These are phyloP conservation scores for Boletus coccyginus DNA, from an alignment of 768 basidiomycete species.

Conservation along the genomic window DNA sequence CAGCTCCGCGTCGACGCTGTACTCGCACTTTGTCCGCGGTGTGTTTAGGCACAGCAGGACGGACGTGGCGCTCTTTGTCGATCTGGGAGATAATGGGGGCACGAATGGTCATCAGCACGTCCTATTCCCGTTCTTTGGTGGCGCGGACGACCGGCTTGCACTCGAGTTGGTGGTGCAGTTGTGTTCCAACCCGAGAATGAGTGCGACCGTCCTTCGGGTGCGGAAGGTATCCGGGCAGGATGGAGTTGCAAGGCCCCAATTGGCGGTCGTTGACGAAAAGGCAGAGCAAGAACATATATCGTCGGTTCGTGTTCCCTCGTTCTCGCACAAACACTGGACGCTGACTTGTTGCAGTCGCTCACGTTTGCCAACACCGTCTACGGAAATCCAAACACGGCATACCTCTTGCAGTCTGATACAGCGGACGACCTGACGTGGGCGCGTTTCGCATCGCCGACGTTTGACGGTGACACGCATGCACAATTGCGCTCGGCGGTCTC, in stretches of 20 bases:
- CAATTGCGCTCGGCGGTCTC: constrained; percentile 42
- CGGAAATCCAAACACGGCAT: constrained; percentile 59
- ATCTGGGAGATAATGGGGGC: constrained; percentile 46
- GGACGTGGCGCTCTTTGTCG: constrained; percentile 86
- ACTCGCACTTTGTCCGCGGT: constrained; percentile 82
- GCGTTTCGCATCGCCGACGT: constrained; percentile 43
- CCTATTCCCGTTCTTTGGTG: constrained; percentile 90
- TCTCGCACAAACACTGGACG: background rate
- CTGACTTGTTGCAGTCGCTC: constrained; percentile 37
- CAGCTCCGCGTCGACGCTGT: constrained; percentile 52
- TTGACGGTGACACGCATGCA: constrained; percentile 5
- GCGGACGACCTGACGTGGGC: constrained; percentile 82
- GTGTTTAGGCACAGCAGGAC: constrained; percentile 70
- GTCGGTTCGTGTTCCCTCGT: constrained; percentile 8
- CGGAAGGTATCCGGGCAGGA: constrained; percentile 35
- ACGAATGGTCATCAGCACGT: constrained; percentile 50
- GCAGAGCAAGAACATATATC: constrained; percentile 31
- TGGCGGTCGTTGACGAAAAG: constrained; percentile 59
- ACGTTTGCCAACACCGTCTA: constrained; percentile 72
- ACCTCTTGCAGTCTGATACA: constrained; percentile 69
- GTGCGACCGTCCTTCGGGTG: constrained; percentile 73
- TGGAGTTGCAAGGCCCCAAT: constrained; percentile 50
- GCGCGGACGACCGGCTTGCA: constrained; percentile 88
- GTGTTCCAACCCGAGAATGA: constrained; percentile 58
- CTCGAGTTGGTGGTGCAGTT: constrained; percentile 79